A percentile compares a stretch with the other conserved stretches of the same genome.
Evolutionary conservation across 1,284 basidiomycete genomes (phyloP).

Genomic region (Porodaedalea pini): DNA sequence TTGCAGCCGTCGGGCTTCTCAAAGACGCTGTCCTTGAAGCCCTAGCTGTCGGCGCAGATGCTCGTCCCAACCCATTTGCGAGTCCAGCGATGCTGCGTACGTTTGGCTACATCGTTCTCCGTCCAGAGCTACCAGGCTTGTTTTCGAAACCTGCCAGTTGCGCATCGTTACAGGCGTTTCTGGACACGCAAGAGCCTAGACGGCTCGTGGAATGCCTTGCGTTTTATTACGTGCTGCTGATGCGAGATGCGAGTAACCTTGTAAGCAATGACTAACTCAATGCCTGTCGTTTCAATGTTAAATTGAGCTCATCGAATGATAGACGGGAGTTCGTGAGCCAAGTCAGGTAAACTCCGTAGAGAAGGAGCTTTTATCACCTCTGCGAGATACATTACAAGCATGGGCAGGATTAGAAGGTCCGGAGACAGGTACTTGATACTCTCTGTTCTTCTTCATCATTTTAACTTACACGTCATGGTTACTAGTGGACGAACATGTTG

Average conservation of each 20-base stretch:
- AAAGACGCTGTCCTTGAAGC: slow-evolving; percentile 62
- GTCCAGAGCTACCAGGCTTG: slow-evolving; percentile 43
- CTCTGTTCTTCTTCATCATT: slow-evolving; percentile 31
- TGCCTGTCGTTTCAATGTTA: slow-evolving; percentile 10
- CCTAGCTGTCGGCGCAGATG: slow-evolving; percentile 28
- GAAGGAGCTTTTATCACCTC: slow-evolving; percentile 29
- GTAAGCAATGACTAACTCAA: slow-evolving; percentile 31
- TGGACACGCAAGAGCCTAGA: slow-evolving; percentile 45
- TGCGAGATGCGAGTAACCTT: slow-evolving; percentile 43
- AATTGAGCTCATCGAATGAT: neutral
- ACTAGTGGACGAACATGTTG: slow-evolving; percentile 25
- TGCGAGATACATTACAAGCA: slow-evolving; percentile 27
- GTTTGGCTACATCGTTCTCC: slow-evolving; percentile 51
- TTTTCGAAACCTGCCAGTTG: slow-evolving; percentile 29
- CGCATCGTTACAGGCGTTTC: slow-evolving; percentile 39
- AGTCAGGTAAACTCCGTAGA: slow-evolving; percentile 33
- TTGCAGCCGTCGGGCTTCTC: slow-evolving; percentile 60
- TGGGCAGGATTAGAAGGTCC: slow-evolving; percentile 31
- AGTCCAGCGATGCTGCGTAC: slow-evolving; percentile 45
- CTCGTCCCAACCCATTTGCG: slow-evolving; percentile 37
- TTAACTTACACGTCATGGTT: slow-evolving; percentile 30
- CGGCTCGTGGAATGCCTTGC: slow-evolving; percentile 50
- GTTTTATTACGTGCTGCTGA: slow-evolving; percentile 50
- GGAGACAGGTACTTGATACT: slow-evolving; percentile 30
- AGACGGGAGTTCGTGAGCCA: slow-evolving; percentile 52